phyloP scores from a whole-genome alignment of 345 rosid species.

The Euphorbia lathyris region DNA sequence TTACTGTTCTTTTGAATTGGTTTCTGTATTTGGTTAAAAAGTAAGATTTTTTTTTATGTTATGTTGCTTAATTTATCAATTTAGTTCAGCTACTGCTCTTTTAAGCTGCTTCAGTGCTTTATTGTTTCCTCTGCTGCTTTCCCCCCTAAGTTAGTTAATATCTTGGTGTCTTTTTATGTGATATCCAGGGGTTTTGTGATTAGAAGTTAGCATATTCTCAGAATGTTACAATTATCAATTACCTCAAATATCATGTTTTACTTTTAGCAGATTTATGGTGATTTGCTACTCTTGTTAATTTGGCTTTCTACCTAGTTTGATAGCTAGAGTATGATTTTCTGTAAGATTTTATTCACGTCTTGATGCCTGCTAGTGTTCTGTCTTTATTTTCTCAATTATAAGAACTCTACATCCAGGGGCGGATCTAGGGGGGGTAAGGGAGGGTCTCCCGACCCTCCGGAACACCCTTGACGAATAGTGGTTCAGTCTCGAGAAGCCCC shows the following conservation, averaged over 20 bases:
- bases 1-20: not conserved
- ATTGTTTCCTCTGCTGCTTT: not conserved
- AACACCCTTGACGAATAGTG: too few relatives aligned
- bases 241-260: not conserved
- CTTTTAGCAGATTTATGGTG: not conserved
- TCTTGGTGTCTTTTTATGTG: not conserved
- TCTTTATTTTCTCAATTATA: slow-evolving; percentile 22
- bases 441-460: too few relatives aligned
- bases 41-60: not conserved
- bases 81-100: not conserved
- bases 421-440: too few relatives aligned
- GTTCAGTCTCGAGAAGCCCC: too few relatives aligned
- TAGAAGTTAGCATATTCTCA: not conserved
- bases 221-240: too few relatives aligned
- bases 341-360: too few relatives aligned
- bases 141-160: too few relatives aligned
- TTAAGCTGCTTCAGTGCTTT: not conserved
- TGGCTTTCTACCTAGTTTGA: not conserved
- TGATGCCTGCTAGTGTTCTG: slow-evolving; percentile 5
- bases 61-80: not conserved
- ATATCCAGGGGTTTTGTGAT: not conserved
- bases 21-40: not conserved
- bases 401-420: too few relatives aligned
- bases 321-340: not conserved
- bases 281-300: not conserved